Base-by-base conservation (phyloP, 2,329 filamentous ascomycete species). In the Diaporthe sp. region DNA sequence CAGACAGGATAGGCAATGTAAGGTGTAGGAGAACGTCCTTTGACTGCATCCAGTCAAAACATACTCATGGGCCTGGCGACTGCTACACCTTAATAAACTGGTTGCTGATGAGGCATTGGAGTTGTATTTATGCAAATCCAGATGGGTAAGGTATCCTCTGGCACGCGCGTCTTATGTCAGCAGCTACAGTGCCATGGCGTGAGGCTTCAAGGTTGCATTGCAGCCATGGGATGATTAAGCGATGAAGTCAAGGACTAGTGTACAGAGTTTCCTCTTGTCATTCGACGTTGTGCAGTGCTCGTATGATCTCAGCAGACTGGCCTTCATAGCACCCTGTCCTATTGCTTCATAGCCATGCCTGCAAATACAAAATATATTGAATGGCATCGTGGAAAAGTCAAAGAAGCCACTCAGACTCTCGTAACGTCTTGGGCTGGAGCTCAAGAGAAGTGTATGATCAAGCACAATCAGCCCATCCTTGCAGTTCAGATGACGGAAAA, bases 161-260 rank as follows among this genome's bases (percentile, higher is more conserved):
- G n/a, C n/a, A n/a, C n/a, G n/a, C n/a, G n/a, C n/a, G n/a, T n/a
- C 35, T 68, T 53, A 39, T 53, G 47, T 68, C 39, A 68, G 63
- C 63, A 4, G 35, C 56, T 63, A 35, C 4, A 35, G n/a, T 39
- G n/a, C 15, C 63, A 53, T 39, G 8, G 15, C 19, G 8, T 27
- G 47, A 68, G 44, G 63, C 27, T 51, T 39, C 47, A 68, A 22
- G 63, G 63, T 68, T 30, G 22, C 63, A 68, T 68, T 27, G 63
- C 47, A 39, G 63, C 32, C 47, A 39, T 39, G 63, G 44, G 63
- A 68, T 25, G 63, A 39, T 39, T 1, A 53, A 53, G 63, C 47
- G 61, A 66, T 12, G 30, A 53, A 53, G 32, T 53, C 13, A 68
- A 68, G 32, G 44, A 35, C 42, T 35, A 32, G n/a, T n/a, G n/a